Evolutionary conservation across 352 stramenopile species (phyloP), one percentile per base, ranked within the genome.

Genomic region (Pythium rishiriense): DNA sequence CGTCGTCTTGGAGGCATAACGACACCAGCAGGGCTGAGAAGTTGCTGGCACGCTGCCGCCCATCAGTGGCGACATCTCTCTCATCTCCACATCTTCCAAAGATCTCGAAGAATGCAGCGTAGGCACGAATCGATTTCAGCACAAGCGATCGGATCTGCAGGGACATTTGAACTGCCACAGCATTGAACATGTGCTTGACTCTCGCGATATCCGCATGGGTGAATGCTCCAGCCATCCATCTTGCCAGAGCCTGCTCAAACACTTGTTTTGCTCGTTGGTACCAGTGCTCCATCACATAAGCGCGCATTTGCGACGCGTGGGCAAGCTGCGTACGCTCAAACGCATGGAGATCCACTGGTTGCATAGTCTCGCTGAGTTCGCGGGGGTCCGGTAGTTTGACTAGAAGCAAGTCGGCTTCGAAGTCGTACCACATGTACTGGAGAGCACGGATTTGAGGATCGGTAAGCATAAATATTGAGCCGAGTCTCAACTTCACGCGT

Each of bases 161-260:
- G 19, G 81, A 90, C 85, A 94, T 94, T 35, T 91, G 68, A 41
- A 75, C 76, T 0, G 71, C 76, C n/a, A 92, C 69, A 0, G 77
- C 73, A 43, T 90, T 78, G 21, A 94, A 85, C 19, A 90, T 50
- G 33, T 88, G 85, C 9, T 72, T 73, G 33, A 76, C 41, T 0
- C 74, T 48, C 0, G n/a, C 60, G 11, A 72, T 47, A 24, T 61
- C 71, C 1, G 69, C 58, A 14, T 58, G 72, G 12, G 66, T 59
- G 35, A 64, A 62, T 1, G 68, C 72, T 15, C 54, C 63, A 1
- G 24, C n/a, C 31, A 24, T 51, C 1, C 24, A 15, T 26, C 47
- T 25, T 9, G 31, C 37, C 4, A 72, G 9, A 2, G 64, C 61
- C 24, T 70, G 69, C 50, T 91, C 74, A 10, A 92, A 76, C 29